Conservation (phyloP, 139 green algal genomes). For the Micractinium conductrix region DNA sequence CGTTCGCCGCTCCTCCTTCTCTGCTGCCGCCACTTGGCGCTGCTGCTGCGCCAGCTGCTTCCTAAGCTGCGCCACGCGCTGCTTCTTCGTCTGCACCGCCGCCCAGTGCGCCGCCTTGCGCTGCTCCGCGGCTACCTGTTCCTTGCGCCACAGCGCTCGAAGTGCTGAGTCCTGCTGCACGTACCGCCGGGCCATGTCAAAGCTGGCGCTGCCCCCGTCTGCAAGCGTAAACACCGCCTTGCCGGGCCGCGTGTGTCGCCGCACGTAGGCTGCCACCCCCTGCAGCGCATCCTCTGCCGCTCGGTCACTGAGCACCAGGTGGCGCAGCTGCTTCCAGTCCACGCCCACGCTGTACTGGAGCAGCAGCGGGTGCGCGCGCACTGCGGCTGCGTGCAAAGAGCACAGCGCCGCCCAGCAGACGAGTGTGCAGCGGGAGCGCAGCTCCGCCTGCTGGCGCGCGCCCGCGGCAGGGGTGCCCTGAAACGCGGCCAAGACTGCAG, state of each 20-base stretch:
- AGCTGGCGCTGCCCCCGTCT: conserved; percentile 29
- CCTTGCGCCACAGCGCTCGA: conserved; percentile 9
- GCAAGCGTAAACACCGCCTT: conserved; percentile 31
- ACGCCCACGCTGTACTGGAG: conserved; percentile 32
- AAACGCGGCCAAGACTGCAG: conserved; percentile 29
- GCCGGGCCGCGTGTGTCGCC: conserved; percentile 1
- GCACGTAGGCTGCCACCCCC: conserved; percentile 54
- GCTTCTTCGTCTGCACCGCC: conserved; percentile 52
- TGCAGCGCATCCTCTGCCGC: conserved; percentile 42
- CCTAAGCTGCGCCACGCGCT: neutral
- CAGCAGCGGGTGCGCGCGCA: conserved; percentile 18
- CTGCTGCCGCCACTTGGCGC: neutral
- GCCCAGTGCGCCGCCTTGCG: conserved; percentile 44
- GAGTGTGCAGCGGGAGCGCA: conserved; percentile 54
- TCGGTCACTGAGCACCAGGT: conserved; percentile 56
- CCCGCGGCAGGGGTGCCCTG: neutral
- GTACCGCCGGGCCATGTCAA: conserved; percentile 43
- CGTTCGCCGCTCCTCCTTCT: no score
- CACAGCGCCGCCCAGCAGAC: conserved; percentile 58
- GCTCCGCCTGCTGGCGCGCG: conserved; percentile 43
- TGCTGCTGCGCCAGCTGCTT: neutral
- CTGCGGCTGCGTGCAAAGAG: conserved; percentile 18
- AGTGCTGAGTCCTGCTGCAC: conserved; percentile 12
- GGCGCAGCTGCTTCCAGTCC: conserved; percentile 43
- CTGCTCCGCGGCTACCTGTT: conserved; percentile 30